Base-by-base conservation (phyloP, 1,284 basidiomycete species). In the Mycena citricolor region DNA sequence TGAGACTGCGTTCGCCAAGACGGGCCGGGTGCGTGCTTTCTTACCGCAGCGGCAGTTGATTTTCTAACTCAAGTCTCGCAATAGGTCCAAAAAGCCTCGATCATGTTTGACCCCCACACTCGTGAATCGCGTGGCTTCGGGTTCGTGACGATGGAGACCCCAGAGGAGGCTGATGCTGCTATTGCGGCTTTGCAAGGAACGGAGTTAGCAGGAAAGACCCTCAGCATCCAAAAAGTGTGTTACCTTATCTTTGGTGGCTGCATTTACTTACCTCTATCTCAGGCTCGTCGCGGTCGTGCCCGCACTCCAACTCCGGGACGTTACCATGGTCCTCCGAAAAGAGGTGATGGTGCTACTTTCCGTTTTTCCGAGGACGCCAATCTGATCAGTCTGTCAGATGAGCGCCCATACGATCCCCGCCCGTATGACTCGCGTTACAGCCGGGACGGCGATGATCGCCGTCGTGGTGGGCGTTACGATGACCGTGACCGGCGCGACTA, bases 61-160 rank as follows among this genome's bases (percentile, higher is more conserved):
- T 30, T 14, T 17, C 24, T 47, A 26, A 39, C 34, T 5, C 42
- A 16, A 23, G 42, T 31, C 22, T 39, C 23, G 5, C 39, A 3
- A 36, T 49, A 90, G 87, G 85, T 90, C 51, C 76, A 86, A 60
- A 90, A 97, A 67, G 89, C 88, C 30, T 89, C 92, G 49, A 86
- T 98, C 66, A 97, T 97, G 92, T 87, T 88, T 60, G 95, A 99
- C 71, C 94, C 95, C 21, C 95, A 97, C 70, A 86, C 88, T 50
- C 86, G 91, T 59, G 94, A 97, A 61, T 94, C 93, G 43, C 90
- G 95, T 61, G 95, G 94, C 28, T 98, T 99, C 59, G 95, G 92
- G 32, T 99, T 99, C 66, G 95, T 99, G 60, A 97, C 93, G 44
- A 42, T 42, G 40, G 90, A 92, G 63, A 77, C 78, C 26, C 65